Percentiles rank a stretch among this genome's conserved stretches.
These are phyloP conservation scores for Medicago lupulina DNA, from an alignment of 306 rosid genomes.

Conservation along the genomic window DNA sequence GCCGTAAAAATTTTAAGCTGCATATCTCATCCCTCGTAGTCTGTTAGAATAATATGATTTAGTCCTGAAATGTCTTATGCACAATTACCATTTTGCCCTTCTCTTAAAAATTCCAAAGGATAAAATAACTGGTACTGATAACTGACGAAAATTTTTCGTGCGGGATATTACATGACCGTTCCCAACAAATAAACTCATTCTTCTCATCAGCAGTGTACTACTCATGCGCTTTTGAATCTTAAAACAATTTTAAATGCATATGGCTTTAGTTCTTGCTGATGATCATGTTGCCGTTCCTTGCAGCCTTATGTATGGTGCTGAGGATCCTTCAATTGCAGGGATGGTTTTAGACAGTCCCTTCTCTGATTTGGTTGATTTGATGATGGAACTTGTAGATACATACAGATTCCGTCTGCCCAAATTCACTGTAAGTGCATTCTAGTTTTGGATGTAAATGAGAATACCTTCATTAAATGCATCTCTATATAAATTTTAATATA, in stretches of 20 bases:
- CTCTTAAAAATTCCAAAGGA: too few species aligned
- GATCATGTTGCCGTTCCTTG: slow-evolving; percentile 44
- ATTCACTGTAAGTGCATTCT: slow-evolving; percentile 77
- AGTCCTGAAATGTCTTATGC: too few species aligned
- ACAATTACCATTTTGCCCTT: too few species aligned
- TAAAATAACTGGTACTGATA: too few species aligned
- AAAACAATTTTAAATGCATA: not conserved
- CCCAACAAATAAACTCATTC: not conserved
- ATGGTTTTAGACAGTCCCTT: slow-evolving; percentile 98
- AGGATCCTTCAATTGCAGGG: slow-evolving; percentile 98
- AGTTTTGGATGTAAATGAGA: slow-evolving; percentile 15
- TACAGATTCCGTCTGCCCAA: slow-evolving; percentile 85
- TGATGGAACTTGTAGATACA: slow-evolving; percentile 96
- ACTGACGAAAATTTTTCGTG: too few species aligned
- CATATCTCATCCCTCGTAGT: too few species aligned
- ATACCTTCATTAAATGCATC: not conserved
- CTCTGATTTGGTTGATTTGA: slow-evolving; percentile 92
- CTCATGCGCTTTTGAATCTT: not conserved
- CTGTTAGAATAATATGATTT: too few species aligned
- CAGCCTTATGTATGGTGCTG: slow-evolving; percentile 98
- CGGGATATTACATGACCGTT: too few species aligned
- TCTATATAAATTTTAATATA: not conserved
- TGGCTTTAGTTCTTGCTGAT: slow-evolving; percentile 46
- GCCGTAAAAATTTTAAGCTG: too few species aligned
- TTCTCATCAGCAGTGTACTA: not conserved